Evolutionary conservation across 306 rosid genomes (phyloP), one percentile per base, ranked within the genome.

Genomic region (Lupinus albus): DNA sequence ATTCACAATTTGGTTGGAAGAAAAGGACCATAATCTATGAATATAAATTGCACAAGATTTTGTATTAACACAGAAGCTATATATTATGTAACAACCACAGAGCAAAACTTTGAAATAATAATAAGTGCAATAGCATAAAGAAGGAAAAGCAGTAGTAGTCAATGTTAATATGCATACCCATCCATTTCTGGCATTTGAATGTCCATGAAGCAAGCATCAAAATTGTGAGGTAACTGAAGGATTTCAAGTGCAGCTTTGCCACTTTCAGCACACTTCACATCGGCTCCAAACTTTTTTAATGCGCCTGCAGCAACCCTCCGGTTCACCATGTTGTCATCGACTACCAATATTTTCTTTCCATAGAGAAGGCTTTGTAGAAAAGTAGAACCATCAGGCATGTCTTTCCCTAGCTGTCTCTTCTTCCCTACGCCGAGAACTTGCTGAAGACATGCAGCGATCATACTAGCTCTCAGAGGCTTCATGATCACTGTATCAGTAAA

Each of bases 171-270:
- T 62, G 52, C 88, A 38, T 87, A 92, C 99, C 99, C 99, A 52
- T 94, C 99, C 99, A 94, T 94, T 75, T 94, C 99, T 7, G 99
- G 99, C 99, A 94, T 94, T 68, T 94, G 99, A 76, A 94, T 90
- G 75, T 94, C 99, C 99, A 94, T 94, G 85, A 94, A 94, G 78
- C 99, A 94, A 18, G 99, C 99, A 81, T 94, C 96, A 46, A 94
- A 90, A 63, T 64, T 36, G 57, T 94, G 97, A 8, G 99, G 99
- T 36, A 87, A 71, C 49, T 88, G 80, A 82, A 94, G 99, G 85
- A 85, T 70, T 7, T 73, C 79, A 75, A 94, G 95, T 7, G 99
- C 97, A 64, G 82, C 81, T 84, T 88, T 85, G 42, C 99, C 99
- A 20, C 99, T 90, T 16, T 82, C 97, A 2, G 78, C 97, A 54